A percentile compares a stretch with the other conserved stretches of the same genome.
These are phyloP conservation scores for Thyridium curvatum DNA, from an alignment of 2,329 filamentous ascomycete species.

Conservation along the genomic window DNA sequence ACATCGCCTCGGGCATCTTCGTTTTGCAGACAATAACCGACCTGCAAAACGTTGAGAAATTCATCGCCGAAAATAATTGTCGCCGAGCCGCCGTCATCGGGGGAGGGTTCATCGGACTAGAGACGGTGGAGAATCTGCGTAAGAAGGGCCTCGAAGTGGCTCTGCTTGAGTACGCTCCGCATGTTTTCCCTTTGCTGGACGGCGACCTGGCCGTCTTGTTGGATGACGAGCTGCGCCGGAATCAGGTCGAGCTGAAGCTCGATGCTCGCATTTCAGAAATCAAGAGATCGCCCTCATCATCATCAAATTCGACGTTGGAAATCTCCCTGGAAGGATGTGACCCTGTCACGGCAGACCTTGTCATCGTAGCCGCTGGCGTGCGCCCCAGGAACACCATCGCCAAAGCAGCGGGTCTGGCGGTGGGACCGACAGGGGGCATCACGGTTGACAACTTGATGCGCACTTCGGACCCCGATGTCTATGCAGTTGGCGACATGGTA, in stretches of 20 bases:
- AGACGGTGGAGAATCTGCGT: conserved; percentile 16
- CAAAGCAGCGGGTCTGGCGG: conserved; percentile 8
- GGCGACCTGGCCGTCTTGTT: conserved; percentile 13
- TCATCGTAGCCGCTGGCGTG: conserved; percentile 1
- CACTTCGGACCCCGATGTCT: conserved; percentile 17
- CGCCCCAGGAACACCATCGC: background rate
- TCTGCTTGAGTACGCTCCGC: conserved; percentile 11
- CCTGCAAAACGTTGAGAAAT: conserved; percentile 10
- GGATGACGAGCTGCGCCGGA: conserved; percentile 12
- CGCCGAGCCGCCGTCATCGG: conserved; percentile 14
- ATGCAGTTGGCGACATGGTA: conserved; percentile 19
- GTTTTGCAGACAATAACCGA: conserved; percentile 16
- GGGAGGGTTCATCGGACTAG: conserved; percentile 19
- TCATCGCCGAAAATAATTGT: conserved; percentile 8
- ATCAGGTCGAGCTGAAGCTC: conserved; percentile 10
- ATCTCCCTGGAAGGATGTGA: no score
- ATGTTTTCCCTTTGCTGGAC: conserved; percentile 15
- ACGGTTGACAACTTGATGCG: conserved; percentile 15
- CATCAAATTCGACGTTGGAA: no score
- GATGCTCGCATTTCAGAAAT: conserved; percentile 1
- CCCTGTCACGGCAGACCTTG: conserved; percentile 1
- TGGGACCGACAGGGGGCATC: conserved; percentile 9
- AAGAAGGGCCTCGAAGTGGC: conserved; percentile 13
- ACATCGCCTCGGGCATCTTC: conserved; percentile 14
- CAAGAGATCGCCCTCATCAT: no score